Base-by-base conservation (phyloP, 1,139 yeast species). In the Yamadazyma membranifaciens region DNA sequence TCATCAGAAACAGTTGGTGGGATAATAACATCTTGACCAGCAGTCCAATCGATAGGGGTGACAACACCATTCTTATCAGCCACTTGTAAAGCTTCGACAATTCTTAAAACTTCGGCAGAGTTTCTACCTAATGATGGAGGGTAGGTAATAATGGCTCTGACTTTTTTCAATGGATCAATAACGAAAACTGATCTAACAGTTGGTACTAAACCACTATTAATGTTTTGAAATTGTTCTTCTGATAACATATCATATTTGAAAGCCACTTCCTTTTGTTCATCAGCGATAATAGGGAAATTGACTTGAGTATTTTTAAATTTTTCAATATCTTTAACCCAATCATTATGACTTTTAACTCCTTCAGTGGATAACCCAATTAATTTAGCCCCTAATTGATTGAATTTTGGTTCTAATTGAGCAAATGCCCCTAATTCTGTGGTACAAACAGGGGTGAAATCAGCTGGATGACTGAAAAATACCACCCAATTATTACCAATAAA, bases 391-490 rank as follows among this genome's bases (percentile, higher is more conserved):
- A 95, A 79, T 69, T 81, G 77, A 59, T 81, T 73, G 61, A 87
- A 87, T 65, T 87, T 94, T 36, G 87, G 87, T 67, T 84, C 87
- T 59, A 87, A 74, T 62, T 83, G 80, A 55, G 92, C 89, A 56
- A 87, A 85, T 9, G 94, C 95, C 48, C 95, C 95, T 50, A 87
- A 75, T 69, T 87, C 95, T 44, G 95, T 87, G 51, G 95, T 87
- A 69, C 95, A 87, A 39, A 87, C 92, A 41, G 95, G 95, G 37
- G 95, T 87, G 72, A 82, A 85, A 59, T 85, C 94, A 58, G 82
- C 94, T 47, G 95, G 95, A 65, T 87, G 95, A 31, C 91, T 82
- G 69, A 87, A 87, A 54, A 87, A 74, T 43, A 87, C 78, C 42
- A 79, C 83, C 95, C 95, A 87, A 45, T 78, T 67, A 63, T 80